phyloP scores from a whole-genome alignment of 2,329 filamentous ascomycete species.

The Microcyclosporella mali region DNA sequence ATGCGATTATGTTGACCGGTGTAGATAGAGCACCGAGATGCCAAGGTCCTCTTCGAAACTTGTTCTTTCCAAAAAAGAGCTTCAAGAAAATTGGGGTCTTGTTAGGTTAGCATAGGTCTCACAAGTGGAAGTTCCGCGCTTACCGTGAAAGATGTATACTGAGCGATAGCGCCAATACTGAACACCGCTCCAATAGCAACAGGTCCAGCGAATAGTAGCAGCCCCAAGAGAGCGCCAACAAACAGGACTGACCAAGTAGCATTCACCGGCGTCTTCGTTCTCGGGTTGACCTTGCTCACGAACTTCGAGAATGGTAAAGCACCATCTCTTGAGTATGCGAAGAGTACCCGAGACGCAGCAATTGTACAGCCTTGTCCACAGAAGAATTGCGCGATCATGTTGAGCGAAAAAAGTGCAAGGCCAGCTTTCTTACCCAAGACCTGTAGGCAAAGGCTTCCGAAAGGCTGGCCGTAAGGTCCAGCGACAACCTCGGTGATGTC shows the following conservation, averaged over 20 bases:
- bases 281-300: slow-evolving; percentile 25
- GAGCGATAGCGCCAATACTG: slow-evolving; percentile 23
- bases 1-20: slow-evolving; percentile 25
- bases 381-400: slow-evolving; percentile 30
- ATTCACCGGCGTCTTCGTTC: slow-evolving; percentile 28
- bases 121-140: neutral
- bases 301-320: slow-evolving; percentile 24
- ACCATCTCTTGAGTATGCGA: slow-evolving; percentile 30
- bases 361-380: slow-evolving; percentile 30
- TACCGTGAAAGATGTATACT: slow-evolving; percentile 22
- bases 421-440: slow-evolving; percentile 27
- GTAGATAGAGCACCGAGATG: slow-evolving; percentile 28
- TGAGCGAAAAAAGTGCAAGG: slow-evolving; percentile 30
- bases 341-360: slow-evolving; percentile 26
- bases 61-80: slow-evolving; percentile 24
- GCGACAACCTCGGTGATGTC: slow-evolving; percentile 28
- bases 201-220: slow-evolving; percentile 27
- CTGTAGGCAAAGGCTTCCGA: slow-evolving; percentile 29
- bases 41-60: slow-evolving; percentile 29
- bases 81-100: slow-evolving; percentile 25
- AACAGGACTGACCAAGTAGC: slow-evolving; percentile 28
- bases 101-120: too few relatives aligned
- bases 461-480: slow-evolving; percentile 29
- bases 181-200: slow-evolving; percentile 31
- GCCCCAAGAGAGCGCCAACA: slow-evolving; percentile 23